Evolutionary conservation across 257 asterid genomes (phyloP).

Genomic region (Marsdenia floribunda): DNA sequence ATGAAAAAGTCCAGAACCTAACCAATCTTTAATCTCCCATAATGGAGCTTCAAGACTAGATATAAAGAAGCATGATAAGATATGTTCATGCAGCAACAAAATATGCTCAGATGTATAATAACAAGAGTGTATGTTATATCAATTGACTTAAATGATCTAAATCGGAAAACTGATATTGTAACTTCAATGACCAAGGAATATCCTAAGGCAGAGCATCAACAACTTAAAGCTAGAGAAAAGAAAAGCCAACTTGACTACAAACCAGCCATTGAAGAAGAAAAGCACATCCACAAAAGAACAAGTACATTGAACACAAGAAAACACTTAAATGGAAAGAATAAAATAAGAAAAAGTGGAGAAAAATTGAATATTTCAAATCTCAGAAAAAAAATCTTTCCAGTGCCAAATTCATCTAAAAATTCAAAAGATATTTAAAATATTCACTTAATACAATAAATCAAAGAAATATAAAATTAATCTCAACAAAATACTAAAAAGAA

Average conservation of each 20-base stretch:
- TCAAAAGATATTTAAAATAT: too few relatives aligned
- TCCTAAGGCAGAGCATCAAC: not conserved
- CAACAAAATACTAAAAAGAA: too few relatives aligned
- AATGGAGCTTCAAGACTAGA: not conserved
- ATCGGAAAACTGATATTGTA: not conserved
- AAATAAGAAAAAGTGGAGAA: too few relatives aligned
- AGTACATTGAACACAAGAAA: too few relatives aligned
- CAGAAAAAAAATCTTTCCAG: too few relatives aligned
- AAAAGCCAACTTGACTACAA: conserved; percentile 36
- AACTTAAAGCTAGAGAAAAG: not conserved
- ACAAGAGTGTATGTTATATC: not conserved
- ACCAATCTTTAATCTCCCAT: not conserved
- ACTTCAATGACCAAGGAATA: not conserved
- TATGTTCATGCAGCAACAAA: not conserved
- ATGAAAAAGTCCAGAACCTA: not conserved
- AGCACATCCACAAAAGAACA: conserved; percentile 91
- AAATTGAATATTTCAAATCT: too few relatives aligned
- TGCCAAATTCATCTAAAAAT: too few relatives aligned
- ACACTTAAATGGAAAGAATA: too few relatives aligned
- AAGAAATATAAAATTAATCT: too few relatives aligned
- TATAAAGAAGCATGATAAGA: not conserved
- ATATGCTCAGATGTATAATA: not conserved
- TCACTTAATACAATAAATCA: too few relatives aligned
- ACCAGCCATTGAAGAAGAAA: conserved; percentile 93
- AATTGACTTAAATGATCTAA: not conserved